These are phyloP conservation scores for Populus euphratica DNA, from an alignment of 345 rosid species.

Conservation along the genomic window DNA sequence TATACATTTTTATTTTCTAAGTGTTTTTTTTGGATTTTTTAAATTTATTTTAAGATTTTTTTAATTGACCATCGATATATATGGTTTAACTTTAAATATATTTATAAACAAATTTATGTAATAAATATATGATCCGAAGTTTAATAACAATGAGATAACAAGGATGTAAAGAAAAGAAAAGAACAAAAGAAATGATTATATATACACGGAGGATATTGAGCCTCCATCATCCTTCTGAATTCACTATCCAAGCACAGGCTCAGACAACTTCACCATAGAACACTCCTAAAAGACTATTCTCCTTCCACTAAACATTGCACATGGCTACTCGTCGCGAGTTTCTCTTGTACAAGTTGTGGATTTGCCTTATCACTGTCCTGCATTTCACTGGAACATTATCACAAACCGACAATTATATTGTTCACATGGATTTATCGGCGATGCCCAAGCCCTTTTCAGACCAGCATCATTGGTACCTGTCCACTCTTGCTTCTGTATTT, in stretches of 20 bases:
- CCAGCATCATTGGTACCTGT: slow-evolving; percentile 20
- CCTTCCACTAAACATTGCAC: neutral
- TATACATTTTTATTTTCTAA: no score
- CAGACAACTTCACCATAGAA: neutral
- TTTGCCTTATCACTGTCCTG: neutral
- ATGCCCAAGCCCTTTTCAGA: slow-evolving; percentile 22
- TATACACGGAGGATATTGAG: neutral
- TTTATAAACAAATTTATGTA: no score
- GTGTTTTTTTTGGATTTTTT: no score
- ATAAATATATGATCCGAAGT: no score
- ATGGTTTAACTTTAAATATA: no score
- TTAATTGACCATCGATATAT: no score
- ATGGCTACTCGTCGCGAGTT: slow-evolving; percentile 11
- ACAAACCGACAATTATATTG: slow-evolving; percentile 18
- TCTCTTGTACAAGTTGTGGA: neutral
- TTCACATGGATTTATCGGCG: slow-evolving; percentile 25
- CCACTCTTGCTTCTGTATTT: slow-evolving; percentile 13
- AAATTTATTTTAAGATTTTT: no score
- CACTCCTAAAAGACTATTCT: neutral
- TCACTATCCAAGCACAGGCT: neutral
- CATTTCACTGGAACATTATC: slow-evolving; percentile 8
- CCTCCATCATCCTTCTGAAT: neutral
- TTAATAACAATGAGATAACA: no score
- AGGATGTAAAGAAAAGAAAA: no score
- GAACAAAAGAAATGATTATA: no score